phyloP scores from a whole-genome alignment of 2,329 filamentous ascomycete species.

The Sordariomycetes sp. region DNA sequence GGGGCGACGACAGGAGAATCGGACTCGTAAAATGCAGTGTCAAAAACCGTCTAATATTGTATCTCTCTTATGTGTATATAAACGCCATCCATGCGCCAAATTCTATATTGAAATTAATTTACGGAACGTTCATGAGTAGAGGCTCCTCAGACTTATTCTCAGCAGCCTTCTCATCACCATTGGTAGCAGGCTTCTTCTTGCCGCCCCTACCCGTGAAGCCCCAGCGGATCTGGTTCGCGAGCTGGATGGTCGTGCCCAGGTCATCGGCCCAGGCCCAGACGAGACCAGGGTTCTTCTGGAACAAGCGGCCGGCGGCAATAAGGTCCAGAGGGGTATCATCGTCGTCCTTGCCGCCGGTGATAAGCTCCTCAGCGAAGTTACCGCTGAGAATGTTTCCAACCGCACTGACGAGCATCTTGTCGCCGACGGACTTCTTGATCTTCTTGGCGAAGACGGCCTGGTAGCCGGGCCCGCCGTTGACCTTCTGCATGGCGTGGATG shows the following conservation, averaged over 20 bases:
- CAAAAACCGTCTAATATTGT: no score
- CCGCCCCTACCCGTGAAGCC: slow-evolving; percentile 29
- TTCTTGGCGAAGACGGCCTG: slow-evolving; percentile 58
- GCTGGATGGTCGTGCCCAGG: slow-evolving; percentile 27
- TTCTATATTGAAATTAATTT: no score
- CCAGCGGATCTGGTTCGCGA: slow-evolving; percentile 42
- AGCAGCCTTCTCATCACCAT: background rate
- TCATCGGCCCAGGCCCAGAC: slow-evolving; percentile 44
- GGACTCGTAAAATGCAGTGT: no score
- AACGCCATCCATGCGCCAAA: no score
- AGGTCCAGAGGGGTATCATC: slow-evolving; percentile 32
- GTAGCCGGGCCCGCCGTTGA: slow-evolving; percentile 48
- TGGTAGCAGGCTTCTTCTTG: slow-evolving; percentile 4
- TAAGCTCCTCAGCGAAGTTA: slow-evolving; percentile 28
- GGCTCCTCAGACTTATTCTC: background rate
- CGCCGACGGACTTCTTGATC: slow-evolving; percentile 58
- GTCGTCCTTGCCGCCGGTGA: slow-evolving; percentile 18
- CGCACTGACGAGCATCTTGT: slow-evolving; percentile 31
- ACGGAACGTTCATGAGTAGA: background rate
- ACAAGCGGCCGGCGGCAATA: slow-evolving; percentile 34
- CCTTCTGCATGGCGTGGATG: slow-evolving; percentile 43
- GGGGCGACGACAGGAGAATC: no score
- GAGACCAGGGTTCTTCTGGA: slow-evolving; percentile 44
- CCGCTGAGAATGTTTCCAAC: slow-evolving; percentile 36
- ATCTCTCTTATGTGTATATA: no score